phyloP scores from a whole-genome alignment of 495 filamentous ascomycete genomes.

The Ramalina intermedia region DNA sequence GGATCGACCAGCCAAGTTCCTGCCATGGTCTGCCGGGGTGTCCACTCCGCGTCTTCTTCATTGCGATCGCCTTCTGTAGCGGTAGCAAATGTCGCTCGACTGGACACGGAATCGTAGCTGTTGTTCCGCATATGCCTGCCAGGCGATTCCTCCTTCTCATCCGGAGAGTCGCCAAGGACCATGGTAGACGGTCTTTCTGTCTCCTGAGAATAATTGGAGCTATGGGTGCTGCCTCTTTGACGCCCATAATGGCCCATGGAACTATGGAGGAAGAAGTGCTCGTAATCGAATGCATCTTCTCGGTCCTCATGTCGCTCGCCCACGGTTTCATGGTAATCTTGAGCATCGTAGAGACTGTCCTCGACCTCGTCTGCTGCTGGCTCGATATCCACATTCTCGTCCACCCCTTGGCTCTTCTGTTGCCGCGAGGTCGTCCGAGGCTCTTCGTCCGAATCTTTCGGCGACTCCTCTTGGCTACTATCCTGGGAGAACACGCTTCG shows the following conservation, averaged over 20 bases:
- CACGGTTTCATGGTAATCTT: slow-evolving; percentile 41
- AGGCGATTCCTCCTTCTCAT: slow-evolving; percentile 1
- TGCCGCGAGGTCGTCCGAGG: neutral
- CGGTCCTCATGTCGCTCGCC: slow-evolving; percentile 72
- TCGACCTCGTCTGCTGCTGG: neutral
- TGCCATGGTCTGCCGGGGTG: slow-evolving; percentile 16
- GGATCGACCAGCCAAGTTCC: slow-evolving; percentile 22
- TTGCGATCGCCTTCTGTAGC: slow-evolving; percentile 49
- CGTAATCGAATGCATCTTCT: slow-evolving; percentile 93
- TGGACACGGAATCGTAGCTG: slow-evolving; percentile 59
- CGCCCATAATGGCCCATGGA: slow-evolving; percentile 55
- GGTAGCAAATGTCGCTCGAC: slow-evolving; percentile 69
- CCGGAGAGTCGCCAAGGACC: neutral
- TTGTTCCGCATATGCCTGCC: slow-evolving; percentile 34
- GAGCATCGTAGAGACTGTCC: slow-evolving; percentile 23
- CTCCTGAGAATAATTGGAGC: slow-evolving; percentile 58
- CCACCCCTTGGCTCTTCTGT: neutral
- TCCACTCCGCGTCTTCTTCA: slow-evolving; percentile 16
- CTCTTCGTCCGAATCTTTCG: neutral
- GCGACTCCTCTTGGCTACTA: neutral
- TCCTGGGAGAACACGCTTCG: no score
- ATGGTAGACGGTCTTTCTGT: slow-evolving; percentile 36
- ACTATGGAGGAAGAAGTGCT: slow-evolving; percentile 86
- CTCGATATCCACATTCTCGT: neutral
- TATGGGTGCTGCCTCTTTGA: slow-evolving; percentile 37